A percentile compares a stretch with the other conserved stretches of the same genome.
These are phyloP conservation scores for Taiwanofungus camphoratus DNA, from an alignment of 1,284 basidiomycete species.

Conservation along the genomic window DNA sequence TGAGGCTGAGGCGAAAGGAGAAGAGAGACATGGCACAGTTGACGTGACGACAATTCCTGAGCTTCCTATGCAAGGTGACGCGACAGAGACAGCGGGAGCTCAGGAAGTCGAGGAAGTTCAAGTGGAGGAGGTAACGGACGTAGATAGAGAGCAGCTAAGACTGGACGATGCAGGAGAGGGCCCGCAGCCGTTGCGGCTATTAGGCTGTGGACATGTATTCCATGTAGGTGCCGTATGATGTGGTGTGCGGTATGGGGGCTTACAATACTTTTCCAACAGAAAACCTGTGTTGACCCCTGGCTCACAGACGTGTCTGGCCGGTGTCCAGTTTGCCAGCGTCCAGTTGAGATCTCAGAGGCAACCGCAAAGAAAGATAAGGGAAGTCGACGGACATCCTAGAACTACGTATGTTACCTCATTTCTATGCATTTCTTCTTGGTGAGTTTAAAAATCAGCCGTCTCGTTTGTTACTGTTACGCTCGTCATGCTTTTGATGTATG, in stretches of 20 bases:
- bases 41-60: constrained; percentile 2
- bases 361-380: constrained; percentile 20
- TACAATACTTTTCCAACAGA: constrained; percentile 33
- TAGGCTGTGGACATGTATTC: constrained; percentile 76
- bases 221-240: constrained; percentile 48
- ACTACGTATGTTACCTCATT: background rate
- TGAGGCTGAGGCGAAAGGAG: constrained; percentile 9
- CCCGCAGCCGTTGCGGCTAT: constrained; percentile 64
- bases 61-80: constrained; percentile 9
- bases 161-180: constrained; percentile 68
- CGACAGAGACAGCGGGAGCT: background rate
- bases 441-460: background rate
- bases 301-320: constrained; percentile 71
- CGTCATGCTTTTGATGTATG: background rate
- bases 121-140: constrained; percentile 36
- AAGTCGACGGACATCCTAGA: constrained; percentile 8
- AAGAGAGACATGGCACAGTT: constrained; percentile 9
- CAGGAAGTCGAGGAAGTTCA: constrained; percentile 23
- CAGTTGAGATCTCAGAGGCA: constrained; percentile 33
- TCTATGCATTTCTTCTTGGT: background rate
- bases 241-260: constrained; percentile 1
- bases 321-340: constrained; percentile 70
- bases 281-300: constrained; percentile 79
- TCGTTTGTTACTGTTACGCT: background rate
- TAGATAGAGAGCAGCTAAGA: constrained; percentile 36